phyloP scores from a whole-genome alignment of 2,329 filamentous ascomycete genomes.

The Zasmidium cellare region DNA sequence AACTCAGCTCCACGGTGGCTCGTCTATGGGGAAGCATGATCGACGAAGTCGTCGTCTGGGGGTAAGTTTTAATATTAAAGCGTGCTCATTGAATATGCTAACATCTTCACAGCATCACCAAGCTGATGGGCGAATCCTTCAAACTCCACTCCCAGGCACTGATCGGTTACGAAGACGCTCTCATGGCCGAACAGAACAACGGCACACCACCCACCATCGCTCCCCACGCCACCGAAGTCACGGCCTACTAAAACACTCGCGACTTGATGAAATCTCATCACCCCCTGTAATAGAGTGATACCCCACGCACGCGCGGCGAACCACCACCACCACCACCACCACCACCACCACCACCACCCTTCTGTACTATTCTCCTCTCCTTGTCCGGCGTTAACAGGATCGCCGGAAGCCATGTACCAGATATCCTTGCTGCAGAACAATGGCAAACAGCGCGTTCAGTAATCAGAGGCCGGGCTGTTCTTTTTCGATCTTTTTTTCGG shows the following conservation, averaged over 20 bases:
- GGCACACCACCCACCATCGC: constrained; percentile 23
- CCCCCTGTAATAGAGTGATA: constrained; percentile 17
- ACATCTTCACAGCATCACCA: constrained; percentile 69
- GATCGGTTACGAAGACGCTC: constrained; percentile 87
- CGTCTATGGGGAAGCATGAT: constrained; percentile 97
- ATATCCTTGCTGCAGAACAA: constrained; percentile 7
- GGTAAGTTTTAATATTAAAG: constrained; percentile 63
- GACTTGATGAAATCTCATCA: constrained; percentile 21
- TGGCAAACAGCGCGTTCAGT: constrained; percentile 12
- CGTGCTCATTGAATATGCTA: constrained; percentile 4
- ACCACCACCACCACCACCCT: neutral
- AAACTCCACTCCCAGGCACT: constrained; percentile 94
- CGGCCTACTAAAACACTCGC: constrained; percentile 31
- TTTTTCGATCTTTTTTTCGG: neutral
- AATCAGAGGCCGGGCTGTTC: constrained; percentile 7
- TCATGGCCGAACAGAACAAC: constrained; percentile 43
- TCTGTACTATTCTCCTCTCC: constrained; percentile 12
- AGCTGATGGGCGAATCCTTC: constrained; percentile 97
- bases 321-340: constrained; percentile 3
- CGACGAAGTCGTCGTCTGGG: constrained; percentile 98
- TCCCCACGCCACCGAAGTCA: constrained; percentile 32
- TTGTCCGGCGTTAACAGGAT: constrained; percentile 8
- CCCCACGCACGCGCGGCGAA: constrained; percentile 18
- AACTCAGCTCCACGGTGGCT: constrained; percentile 92
- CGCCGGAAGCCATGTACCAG: constrained; percentile 7